Evolutionary conservation across 345 rosid species (phyloP).

Genomic region (Dipteronia sinensis): DNA sequence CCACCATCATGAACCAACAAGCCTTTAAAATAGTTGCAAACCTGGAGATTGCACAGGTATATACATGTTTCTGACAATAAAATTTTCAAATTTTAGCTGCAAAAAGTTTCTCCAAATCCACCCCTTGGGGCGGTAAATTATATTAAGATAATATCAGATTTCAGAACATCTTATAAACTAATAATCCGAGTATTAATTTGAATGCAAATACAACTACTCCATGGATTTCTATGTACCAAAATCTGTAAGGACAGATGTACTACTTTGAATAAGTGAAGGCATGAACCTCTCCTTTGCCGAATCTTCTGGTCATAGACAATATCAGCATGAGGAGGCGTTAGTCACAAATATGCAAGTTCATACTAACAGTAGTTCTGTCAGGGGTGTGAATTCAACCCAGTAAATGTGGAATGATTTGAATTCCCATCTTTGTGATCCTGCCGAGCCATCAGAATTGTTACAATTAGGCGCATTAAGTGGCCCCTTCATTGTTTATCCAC

Average conservation of each 20-base stretch:
- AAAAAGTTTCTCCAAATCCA: background rate
- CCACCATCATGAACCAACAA: too few relatives aligned
- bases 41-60: background rate
- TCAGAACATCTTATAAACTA: too few relatives aligned
- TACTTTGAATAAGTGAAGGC: background rate
- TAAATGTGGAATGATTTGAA: background rate
- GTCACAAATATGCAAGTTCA: background rate
- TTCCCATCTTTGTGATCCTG: background rate
- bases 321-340: background rate
- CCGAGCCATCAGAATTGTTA: background rate
- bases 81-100: background rate
- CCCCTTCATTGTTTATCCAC: constrained; percentile 45
- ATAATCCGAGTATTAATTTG: background rate
- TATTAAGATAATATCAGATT: background rate
- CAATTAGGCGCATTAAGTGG: background rate
- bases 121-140: background rate
- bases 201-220: constrained; percentile 2
- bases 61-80: background rate
- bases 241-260: background rate
- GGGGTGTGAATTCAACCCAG: background rate
- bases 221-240: background rate
- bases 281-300: background rate
- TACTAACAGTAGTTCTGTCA: background rate
- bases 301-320: background rate
- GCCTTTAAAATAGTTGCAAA: too few relatives aligned